These are phyloP conservation scores for Cercospora janseana DNA, from an alignment of 2,329 filamentous ascomycete genomes.

Conservation along the genomic window DNA sequence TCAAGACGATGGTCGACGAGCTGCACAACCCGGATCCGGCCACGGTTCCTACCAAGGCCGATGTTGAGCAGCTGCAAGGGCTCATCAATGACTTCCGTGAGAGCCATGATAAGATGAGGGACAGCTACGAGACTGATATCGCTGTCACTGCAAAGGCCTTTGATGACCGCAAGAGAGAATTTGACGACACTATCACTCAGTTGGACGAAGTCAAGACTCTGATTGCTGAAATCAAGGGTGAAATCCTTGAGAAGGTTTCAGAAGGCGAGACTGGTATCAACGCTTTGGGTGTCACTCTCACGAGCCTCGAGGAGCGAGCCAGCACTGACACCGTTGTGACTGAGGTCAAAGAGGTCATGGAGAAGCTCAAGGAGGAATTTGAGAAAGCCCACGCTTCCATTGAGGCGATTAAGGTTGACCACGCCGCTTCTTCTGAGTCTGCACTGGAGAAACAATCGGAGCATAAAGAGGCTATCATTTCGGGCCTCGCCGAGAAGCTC, in stretches of 20 bases:
- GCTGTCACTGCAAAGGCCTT: constrained; percentile 75
- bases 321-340: constrained; percentile 44
- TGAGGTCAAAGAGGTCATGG: constrained; percentile 61
- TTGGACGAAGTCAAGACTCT: constrained; percentile 75
- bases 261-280: constrained; percentile 67
- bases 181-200: constrained; percentile 71
- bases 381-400: constrained; percentile 80
- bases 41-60: constrained; percentile 70
- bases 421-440: constrained; percentile 59
- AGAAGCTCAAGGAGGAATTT: constrained; percentile 79
- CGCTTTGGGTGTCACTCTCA: constrained; percentile 58
- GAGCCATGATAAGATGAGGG: constrained; percentile 65
- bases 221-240: constrained; percentile 73
- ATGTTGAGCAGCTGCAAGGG: constrained; percentile 63
- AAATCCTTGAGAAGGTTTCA: constrained; percentile 73
- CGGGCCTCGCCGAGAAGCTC: constrained; percentile 56
- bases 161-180: constrained; percentile 81
- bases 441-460: constrained; percentile 61
- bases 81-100: constrained; percentile 53
- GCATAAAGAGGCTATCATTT: constrained; percentile 54
- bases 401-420: constrained; percentile 75
- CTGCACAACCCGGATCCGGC: constrained; percentile 70
- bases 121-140: constrained; percentile 70
- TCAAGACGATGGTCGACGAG: constrained; percentile 74
- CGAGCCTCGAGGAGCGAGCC: constrained; percentile 68